Evolutionary conservation across 805 yeast genomes (phyloP), one percentile per base, ranked within the genome.

Genomic region (Pichia rugopelliculosa): DNA sequence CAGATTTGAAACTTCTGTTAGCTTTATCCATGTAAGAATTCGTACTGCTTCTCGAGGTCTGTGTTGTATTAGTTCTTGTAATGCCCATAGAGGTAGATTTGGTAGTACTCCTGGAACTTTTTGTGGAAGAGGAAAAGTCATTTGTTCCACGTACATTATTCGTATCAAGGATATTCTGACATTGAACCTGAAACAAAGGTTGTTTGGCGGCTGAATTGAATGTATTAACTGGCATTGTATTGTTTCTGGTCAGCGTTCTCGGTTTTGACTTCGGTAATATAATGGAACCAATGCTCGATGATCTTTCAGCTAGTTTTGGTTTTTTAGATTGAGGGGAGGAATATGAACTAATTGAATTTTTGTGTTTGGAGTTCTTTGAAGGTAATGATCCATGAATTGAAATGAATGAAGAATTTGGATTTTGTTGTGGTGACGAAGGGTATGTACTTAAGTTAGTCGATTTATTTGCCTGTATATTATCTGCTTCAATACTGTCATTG

Each of bases 391-490:
- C 41, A 15, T 39, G 20, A 15, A 39, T 39, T 11, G 27, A 17
- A 18, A 26, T 22, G 11, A 18, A 39, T 6, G 41, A 30, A 30
- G 34, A 30, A 15, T n/a, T n/a, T 15, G 18, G 34, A 7, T 30
- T 30, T n/a, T 30, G 34, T 7, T 27, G 49, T 12, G 49, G 39
- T 2, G 49, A 46, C 4, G 39, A 34, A 20, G 44, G 48, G 7
- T 41, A 46, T 13, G 8, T 11, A 27, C 20, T 30, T 18, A 30
- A n/a, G n/a, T 30, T n/a, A 4, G 18, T n/a, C 7, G 10, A 6
- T n/a, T 18, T 30, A 15, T 30, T 30, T 15, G 17, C 7, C 11
- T 11, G 23, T 6, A 1, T 27, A 10, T 11, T 26, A 6, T 11
- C 26, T 4, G 9, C 21, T 9, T 4, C 33, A 2, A 4, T 5